Percentiles rank a stretch among this genome's conserved stretches.
Conservation (phyloP, 768 basidiomycete genomes). For the Lactarius vividus region DNA sequence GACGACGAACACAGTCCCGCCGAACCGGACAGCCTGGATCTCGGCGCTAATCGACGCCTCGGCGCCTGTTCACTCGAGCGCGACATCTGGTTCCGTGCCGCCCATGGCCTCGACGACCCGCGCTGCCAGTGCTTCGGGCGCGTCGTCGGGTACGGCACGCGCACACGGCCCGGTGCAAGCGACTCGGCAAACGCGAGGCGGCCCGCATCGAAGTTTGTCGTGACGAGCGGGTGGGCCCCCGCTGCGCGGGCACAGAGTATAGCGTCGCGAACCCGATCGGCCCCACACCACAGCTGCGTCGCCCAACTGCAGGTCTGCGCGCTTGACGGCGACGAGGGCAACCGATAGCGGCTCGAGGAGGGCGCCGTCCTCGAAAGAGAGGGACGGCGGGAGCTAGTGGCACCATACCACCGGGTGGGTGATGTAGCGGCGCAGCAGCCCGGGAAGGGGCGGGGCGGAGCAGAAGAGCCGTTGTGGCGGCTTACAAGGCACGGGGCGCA, state of each 20-base stretch:
- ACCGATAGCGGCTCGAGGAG: slow-evolving; percentile 68
- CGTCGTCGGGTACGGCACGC: slow-evolving; percentile 60
- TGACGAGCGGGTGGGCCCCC: slow-evolving; percentile 66
- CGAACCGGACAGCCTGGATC: slow-evolving; percentile 47
- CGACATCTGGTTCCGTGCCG: slow-evolving; percentile 44
- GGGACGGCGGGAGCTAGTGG: slow-evolving; percentile 57
- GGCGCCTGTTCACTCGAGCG: slow-evolving; percentile 65
- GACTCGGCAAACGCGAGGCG: slow-evolving; percentile 65
- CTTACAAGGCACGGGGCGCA: slow-evolving; percentile 64
- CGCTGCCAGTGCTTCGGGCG: slow-evolving; percentile 49
- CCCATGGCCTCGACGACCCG: slow-evolving; percentile 53
- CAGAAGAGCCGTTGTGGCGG: slow-evolving; percentile 67
- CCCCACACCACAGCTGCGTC: slow-evolving; percentile 66
- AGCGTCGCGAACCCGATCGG: slow-evolving; percentile 64
- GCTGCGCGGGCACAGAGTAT: slow-evolving; percentile 63
- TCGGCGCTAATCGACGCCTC: slow-evolving; percentile 61
- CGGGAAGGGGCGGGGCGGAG: slow-evolving; percentile 60
- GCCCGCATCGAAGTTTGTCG: slow-evolving; percentile 64
- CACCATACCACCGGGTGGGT: slow-evolving; percentile 37
- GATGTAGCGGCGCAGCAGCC: slow-evolving; percentile 27
- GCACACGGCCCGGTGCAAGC: slow-evolving; percentile 51
- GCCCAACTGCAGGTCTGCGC: slow-evolving; percentile 61
- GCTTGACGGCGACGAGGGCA: slow-evolving; percentile 65
- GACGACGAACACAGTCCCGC: slow-evolving; percentile 67
- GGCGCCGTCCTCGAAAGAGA: slow-evolving; percentile 66